Evolutionary conservation across 208 protist genomes (phyloP), one percentile per base, ranked within the genome.

Genomic region (Blechomonas ayalai): DNA sequence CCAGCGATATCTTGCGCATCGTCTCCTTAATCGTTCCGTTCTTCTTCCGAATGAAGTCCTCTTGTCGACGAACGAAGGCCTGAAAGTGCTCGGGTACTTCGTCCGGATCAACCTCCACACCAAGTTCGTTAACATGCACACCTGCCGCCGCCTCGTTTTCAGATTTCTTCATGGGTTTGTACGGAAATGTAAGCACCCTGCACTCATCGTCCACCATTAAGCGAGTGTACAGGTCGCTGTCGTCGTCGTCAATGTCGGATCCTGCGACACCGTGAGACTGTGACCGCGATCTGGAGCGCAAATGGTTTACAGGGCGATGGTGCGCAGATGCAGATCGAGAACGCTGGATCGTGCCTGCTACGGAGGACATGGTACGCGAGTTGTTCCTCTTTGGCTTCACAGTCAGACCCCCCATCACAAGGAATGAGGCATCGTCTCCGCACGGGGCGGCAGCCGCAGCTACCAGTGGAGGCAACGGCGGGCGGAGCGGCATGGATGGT

Each of bases 21-120:
- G 49, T 71, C 28, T 71, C 52, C 3, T 25, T 29, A 3, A 43
- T 33, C 0, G 49, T 51, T n/a, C 65, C 68, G 31, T 78, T 64
- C 39, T 83, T 90, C 58, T 86, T 88, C 41, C 70, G 73, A 20
- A 94, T 16, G 50, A 94, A 94, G 56, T 94, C 81, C 15, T 89
- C 73, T 52, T 94, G 85, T 0, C 82, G 74, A 4, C 68, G 74
- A 29, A 94, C 69, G 54, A 94, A 94, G 7, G 75, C 55, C 49
- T 80, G 71, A 66, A 94, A 89, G 52, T 77, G 56, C 45, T 67
- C 59, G 15, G 81, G 69, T 42, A 90, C 39, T 51, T 89, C 82
- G 27, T 75, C 72, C 12, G 67, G 62, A 55, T 81, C 78, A 7
- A 80, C 54, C 42, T 74, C 70, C 2, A 84, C 59, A 7, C 76